A percentile compares a stretch with the other conserved stretches of the same genome.
Conservation (phyloP, 805 yeast genomes). For the Ogataea minuta region DNA sequence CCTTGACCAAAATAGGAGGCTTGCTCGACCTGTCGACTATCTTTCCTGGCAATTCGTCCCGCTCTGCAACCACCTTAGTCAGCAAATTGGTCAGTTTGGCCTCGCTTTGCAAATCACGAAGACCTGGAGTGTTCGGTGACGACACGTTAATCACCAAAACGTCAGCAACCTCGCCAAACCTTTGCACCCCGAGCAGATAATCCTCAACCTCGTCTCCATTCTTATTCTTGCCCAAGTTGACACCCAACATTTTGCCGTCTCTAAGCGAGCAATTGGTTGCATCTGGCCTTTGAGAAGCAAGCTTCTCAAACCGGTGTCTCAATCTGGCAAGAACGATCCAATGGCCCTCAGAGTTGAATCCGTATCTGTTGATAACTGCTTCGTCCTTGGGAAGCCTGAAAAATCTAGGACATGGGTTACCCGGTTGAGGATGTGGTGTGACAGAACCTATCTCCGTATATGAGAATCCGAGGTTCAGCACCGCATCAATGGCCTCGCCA, state of each 20-base stretch:
- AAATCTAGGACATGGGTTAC: constrained; percentile 90
- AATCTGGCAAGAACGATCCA: constrained; percentile 67
- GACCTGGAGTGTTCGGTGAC: constrained; percentile 94
- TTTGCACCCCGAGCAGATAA: constrained; percentile 78
- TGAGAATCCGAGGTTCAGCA: constrained; percentile 76
- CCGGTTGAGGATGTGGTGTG: constrained; percentile 91
- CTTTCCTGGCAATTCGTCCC: constrained; percentile 49
- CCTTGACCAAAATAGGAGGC: constrained; percentile 86
- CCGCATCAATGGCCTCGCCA: constrained; percentile 84
- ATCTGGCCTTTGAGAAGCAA: constrained; percentile 27
- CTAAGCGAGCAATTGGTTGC: constrained; percentile 45
- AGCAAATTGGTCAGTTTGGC: constrained; percentile 67
- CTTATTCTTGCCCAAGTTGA: constrained; percentile 91
- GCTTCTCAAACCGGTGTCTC: constrained; percentile 55
- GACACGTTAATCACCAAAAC: constrained; percentile 88
- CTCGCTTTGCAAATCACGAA: constrained; percentile 81
- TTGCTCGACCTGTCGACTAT: constrained; percentile 38
- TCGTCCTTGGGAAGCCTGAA: constrained; percentile 81
- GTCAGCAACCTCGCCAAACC: constrained; percentile 83
- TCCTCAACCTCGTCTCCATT: constrained; percentile 87
- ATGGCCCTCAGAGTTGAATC: constrained; percentile 92
- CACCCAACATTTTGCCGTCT: constrained; percentile 65
- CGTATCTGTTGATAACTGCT: constrained; percentile 92
- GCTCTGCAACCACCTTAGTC: constrained; percentile 63
- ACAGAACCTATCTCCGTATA: constrained; percentile 92